Percentiles rank a stretch among this genome's conserved stretches.
Evolutionary conservation across 352 stramenopile species (phyloP).

Genomic region (Pythium aquatile): DNA sequence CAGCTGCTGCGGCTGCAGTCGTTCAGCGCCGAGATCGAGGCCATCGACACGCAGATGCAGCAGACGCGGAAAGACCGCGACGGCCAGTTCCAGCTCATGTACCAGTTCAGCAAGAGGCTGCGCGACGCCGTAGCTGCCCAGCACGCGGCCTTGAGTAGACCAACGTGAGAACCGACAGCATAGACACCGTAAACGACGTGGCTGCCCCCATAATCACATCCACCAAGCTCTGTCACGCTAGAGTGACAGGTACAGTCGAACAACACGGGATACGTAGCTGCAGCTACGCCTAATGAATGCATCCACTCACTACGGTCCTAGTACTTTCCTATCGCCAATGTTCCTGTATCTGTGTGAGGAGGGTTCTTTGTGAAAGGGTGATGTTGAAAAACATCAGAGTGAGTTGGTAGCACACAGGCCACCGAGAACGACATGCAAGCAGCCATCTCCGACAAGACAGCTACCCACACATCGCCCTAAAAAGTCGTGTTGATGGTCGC

Average conservation of each 20-base stretch:
- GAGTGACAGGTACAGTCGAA: too few species aligned
- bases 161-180: not conserved
- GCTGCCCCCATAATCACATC: too few species aligned
- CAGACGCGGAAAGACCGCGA: slow-evolving; percentile 37
- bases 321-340: too few species aligned
- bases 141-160: not conserved
- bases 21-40: slow-evolving; percentile 37
- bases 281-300: too few species aligned
- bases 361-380: slow-evolving; percentile 22
- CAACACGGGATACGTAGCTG: too few species aligned
- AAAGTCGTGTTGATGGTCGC: too few species aligned
- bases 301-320: too few species aligned
- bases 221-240: too few species aligned
- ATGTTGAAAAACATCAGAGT: slow-evolving; percentile 35
- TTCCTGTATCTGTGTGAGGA: not conserved
- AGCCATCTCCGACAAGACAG: too few species aligned
- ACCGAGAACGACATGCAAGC: not conserved
- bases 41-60: slow-evolving; percentile 36
- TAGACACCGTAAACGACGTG: not conserved
- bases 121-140: slow-evolving; percentile 23
- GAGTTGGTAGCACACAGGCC: slow-evolving; percentile 1
- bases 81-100: slow-evolving; percentile 65
- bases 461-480: too few species aligned
- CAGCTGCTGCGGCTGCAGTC: slow-evolving; percentile 44
- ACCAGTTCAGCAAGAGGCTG: slow-evolving; percentile 52